Evolutionary conservation across 1,284 basidiomycete genomes (phyloP), one percentile per base, ranked within the genome.

Genomic region (Caloboletus firmus): DNA sequence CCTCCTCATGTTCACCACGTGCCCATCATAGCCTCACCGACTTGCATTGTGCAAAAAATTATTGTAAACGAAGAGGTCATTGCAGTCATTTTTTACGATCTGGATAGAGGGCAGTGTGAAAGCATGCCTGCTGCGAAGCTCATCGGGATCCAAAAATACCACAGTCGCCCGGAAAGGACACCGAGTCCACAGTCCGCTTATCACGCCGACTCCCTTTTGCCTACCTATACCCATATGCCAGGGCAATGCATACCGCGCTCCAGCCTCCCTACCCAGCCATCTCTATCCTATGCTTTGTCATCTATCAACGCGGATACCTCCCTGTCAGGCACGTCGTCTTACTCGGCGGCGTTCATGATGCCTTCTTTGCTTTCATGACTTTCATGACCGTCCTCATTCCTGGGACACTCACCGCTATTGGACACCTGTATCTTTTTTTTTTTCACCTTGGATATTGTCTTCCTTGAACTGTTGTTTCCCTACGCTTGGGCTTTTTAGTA

Each of bases 1-100:
- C 41, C 43, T 44, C 61, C 70, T 65, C 66, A 56, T 61, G 62
- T 59, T 64, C 59, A 55, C 53, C 67, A 63, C 60, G 57, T 65
- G 60, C 36, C 56, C 47, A 39, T 56, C 64, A 59, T 67, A 83
- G 84, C 72, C 60, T 66, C 76, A 54, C 73, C 77, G 55, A 80
- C 77, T 18, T 75, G 71, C 40, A 77, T 91, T 64, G 82, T 81
- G 32, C 87, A 90, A 72, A 82, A 88, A 72, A 74, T 90, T 58
- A 72, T 82, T 52, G 77, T 83, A 55, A 85, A 89, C 71, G 79
- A 78, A 59, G 76, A 80, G 58, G 77, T 81, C 17, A 71, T 87
- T 44, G 78, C 86, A 43, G 79, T 79, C 58, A 72, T 89, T 59
- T 76, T 83, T 44, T 89, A 89, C 68, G 81, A 86, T 58, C 72